These are phyloP conservation scores for Butyriboletus loyo DNA, from an alignment of 768 basidiomycete species.

Conservation along the genomic window DNA sequence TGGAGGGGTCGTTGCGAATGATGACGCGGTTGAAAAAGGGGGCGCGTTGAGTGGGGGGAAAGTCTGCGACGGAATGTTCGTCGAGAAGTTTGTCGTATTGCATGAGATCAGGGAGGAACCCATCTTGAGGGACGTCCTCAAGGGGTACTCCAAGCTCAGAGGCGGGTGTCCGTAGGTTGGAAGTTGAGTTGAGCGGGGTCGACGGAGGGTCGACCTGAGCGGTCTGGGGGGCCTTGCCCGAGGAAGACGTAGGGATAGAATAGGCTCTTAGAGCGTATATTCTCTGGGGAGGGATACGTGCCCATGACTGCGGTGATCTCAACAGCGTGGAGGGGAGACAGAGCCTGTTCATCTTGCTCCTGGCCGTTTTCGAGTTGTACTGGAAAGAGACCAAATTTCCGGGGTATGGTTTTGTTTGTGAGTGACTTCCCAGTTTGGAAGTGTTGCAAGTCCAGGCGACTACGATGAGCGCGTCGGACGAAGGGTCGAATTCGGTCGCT, in stretches of 20 bases:
- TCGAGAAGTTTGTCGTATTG: slow-evolving; percentile 59
- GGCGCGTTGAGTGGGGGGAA: slow-evolving; percentile 49
- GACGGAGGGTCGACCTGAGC: slow-evolving; percentile 1
- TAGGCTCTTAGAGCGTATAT: slow-evolving; percentile 8
- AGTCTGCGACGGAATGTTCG: slow-evolving; percentile 49
- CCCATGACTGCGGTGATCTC: slow-evolving; percentile 7
- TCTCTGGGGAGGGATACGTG: not conserved
- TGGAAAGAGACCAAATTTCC: slow-evolving; percentile 13
- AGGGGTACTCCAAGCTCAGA: slow-evolving; percentile 16
- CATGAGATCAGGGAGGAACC: slow-evolving; percentile 59
- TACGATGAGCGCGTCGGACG: slow-evolving; percentile 12
- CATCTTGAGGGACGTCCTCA: slow-evolving; percentile 22
- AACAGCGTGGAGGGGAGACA: slow-evolving; percentile 12
- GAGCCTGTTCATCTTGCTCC: slow-evolving; percentile 27
- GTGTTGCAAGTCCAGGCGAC: not conserved
- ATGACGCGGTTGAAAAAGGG: slow-evolving; percentile 62
- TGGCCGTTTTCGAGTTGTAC: not conserved
- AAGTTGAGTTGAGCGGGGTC: not conserved
- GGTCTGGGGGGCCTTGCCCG: not conserved
- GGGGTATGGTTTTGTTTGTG: slow-evolving; percentile 17
- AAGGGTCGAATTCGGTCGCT: slow-evolving; percentile 41
- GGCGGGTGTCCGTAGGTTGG: not conserved
- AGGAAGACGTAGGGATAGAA: slow-evolving; percentile 16
- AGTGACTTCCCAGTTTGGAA: slow-evolving; percentile 14
- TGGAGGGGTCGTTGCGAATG: slow-evolving; percentile 68